These are phyloP conservation scores for Aulographum hederae DNA, from an alignment of 2,329 filamentous ascomycete genomes.

Conservation along the genomic window DNA sequence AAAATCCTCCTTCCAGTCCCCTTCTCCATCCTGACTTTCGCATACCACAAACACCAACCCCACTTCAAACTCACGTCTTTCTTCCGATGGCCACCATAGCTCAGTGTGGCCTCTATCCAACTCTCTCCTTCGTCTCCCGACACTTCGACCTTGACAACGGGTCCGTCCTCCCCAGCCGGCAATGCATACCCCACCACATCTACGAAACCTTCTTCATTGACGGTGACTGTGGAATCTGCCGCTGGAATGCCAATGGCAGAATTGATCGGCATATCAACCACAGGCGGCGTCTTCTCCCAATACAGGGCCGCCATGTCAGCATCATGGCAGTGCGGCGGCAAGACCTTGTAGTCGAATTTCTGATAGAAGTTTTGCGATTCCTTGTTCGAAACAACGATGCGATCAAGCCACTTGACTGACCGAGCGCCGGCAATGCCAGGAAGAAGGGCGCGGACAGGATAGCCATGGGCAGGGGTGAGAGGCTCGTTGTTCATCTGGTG, in stretches of 20 bases:
- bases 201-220: slow-evolving; percentile 22
- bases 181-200: slow-evolving; percentile 37
- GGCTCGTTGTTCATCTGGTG: slow-evolving; percentile 32
- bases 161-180: slow-evolving; percentile 33
- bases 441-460: slow-evolving; percentile 31
- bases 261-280: slow-evolving; percentile 39
- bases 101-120: slow-evolving; percentile 29
- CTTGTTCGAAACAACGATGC: slow-evolving; percentile 29
- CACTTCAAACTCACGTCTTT: slow-evolving; percentile 21
- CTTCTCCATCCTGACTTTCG: slow-evolving; percentile 21
- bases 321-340: slow-evolving; percentile 32
- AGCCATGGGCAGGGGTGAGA: slow-evolving; percentile 30
- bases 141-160: slow-evolving; percentile 34
- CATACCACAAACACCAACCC: slow-evolving; percentile 39
- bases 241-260: slow-evolving; percentile 32
- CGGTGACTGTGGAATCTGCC: slow-evolving; percentile 22
- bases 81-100: slow-evolving; percentile 9
- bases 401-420: slow-evolving; percentile 38
- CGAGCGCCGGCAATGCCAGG: slow-evolving; percentile 35
- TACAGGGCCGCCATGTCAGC: slow-evolving; percentile 31
- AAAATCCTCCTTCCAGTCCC: slow-evolving; percentile 26
- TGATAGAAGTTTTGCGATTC: slow-evolving; percentile 39
- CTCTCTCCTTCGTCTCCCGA: slow-evolving; percentile 28
- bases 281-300: slow-evolving; percentile 30
- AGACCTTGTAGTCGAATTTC: slow-evolving; percentile 39